These are phyloP conservation scores for Eucalyptus curtisii DNA, from an alignment of 345 rosid genomes.

Conservation along the genomic window DNA sequence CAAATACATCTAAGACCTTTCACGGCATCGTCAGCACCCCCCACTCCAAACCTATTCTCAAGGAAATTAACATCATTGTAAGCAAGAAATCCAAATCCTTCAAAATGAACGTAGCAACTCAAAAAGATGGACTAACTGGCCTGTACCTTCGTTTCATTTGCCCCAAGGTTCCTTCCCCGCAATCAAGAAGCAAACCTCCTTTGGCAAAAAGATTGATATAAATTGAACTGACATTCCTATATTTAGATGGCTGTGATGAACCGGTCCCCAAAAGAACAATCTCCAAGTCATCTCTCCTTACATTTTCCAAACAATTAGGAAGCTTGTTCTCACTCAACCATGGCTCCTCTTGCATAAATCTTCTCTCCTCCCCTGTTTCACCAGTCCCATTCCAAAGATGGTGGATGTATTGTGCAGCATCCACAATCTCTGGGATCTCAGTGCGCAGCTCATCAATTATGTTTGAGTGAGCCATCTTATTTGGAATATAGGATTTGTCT, in stretches of 20 bases:
- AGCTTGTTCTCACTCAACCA: slow-evolving; percentile 46
- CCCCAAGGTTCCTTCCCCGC: slow-evolving; percentile 95
- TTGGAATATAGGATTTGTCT: slow-evolving; percentile 65
- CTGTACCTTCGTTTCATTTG: slow-evolving; percentile 84
- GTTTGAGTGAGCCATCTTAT: slow-evolving; percentile 21
- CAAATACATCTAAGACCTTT: slow-evolving; percentile 62
- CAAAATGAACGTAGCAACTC: not conserved
- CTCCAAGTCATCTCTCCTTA: slow-evolving; percentile 80
- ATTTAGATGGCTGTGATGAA: slow-evolving; percentile 97
- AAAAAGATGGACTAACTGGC: not conserved
- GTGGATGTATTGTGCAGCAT: slow-evolving; percentile 41
- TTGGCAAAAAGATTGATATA: slow-evolving; percentile 62
- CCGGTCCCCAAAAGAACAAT: slow-evolving; percentile 91
- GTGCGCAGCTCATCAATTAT: slow-evolving; percentile 46
- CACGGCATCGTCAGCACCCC: slow-evolving; percentile 62
- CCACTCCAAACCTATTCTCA: slow-evolving; percentile 52
- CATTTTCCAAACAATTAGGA: slow-evolving; percentile 65
- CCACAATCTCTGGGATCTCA: slow-evolving; percentile 65
- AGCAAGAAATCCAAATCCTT: not conserved
- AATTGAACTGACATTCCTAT: slow-evolving; percentile 75
- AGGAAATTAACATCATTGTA: not conserved
- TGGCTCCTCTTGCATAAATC: slow-evolving; percentile 32
- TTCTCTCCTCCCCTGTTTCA: slow-evolving; percentile 2
- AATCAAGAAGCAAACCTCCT: slow-evolving; percentile 79
- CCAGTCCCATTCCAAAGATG: slow-evolving; percentile 36